Evolutionary conservation across 768 basidiomycete genomes (phyloP).

Genomic region (Lactifluus piperatus): DNA sequence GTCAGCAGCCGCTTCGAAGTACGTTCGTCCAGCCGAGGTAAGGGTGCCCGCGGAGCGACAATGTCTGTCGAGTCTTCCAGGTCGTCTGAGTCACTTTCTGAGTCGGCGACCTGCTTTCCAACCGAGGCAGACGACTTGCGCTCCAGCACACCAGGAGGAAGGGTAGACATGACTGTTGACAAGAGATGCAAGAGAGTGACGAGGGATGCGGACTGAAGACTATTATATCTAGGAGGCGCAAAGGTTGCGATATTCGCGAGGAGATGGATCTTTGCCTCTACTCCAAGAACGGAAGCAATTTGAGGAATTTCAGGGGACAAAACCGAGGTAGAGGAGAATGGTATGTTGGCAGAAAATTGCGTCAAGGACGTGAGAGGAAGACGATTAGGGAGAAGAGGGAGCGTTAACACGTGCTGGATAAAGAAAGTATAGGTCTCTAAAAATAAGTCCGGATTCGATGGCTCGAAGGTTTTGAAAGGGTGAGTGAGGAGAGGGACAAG

Average conservation of each 20-base stretch:
- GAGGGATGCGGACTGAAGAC: slow-evolving; percentile 38
- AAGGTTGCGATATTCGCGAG: slow-evolving; percentile 67
- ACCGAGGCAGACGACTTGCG: slow-evolving; percentile 25
- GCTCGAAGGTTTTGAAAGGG: slow-evolving; percentile 35
- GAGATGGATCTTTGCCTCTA: slow-evolving; percentile 45
- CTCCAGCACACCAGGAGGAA: slow-evolving; percentile 49
- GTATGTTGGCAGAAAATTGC: slow-evolving; percentile 55
- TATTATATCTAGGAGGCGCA: slow-evolving; percentile 49
- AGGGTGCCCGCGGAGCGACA: slow-evolving; percentile 25
- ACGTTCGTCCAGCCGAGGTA: slow-evolving; percentile 44
- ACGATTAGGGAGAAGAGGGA: slow-evolving; percentile 74
- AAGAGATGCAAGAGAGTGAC: slow-evolving; percentile 47
- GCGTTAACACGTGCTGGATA: slow-evolving; percentile 18
- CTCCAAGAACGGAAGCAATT: slow-evolving; percentile 11
- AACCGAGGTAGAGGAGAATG: slow-evolving; percentile 36
- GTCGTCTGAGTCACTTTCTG: slow-evolving; percentile 26
- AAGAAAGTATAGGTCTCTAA: slow-evolving; percentile 9
- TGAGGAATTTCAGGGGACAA: slow-evolving; percentile 25
- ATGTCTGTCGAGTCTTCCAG: slow-evolving; percentile 25
- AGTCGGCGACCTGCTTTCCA: slow-evolving; percentile 5
- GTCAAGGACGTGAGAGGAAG: slow-evolving; percentile 55
- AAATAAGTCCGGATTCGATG: slow-evolving; percentile 3
- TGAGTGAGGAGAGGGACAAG: slow-evolving; percentile 55
- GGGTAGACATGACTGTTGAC: slow-evolving; percentile 38
- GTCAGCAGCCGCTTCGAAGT: slow-evolving; percentile 57